Evolutionary conservation across 331 rosid genomes (phyloP).

Genomic region (Ulmus americana): DNA sequence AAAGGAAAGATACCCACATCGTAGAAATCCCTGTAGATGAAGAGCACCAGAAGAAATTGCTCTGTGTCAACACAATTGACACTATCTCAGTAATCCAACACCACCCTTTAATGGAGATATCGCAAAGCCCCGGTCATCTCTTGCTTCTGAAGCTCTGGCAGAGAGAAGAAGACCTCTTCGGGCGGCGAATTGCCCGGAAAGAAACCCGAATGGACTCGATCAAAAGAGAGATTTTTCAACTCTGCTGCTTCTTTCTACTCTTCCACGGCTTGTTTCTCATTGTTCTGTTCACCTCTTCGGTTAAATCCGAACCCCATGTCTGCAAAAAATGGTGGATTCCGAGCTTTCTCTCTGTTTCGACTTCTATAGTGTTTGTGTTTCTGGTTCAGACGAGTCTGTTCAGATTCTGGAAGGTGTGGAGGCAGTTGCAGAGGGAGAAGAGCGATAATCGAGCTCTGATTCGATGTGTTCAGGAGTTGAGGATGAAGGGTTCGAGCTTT

Average conservation of each 20-base stretch:
- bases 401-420: conserved; percentile 66
- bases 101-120: conserved; percentile 74
- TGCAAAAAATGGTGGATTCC: conserved; percentile 76
- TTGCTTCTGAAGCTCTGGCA: conserved; percentile 82
- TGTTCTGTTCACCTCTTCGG: conserved; percentile 54
- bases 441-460: conserved; percentile 41
- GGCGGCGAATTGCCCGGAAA: conserved; percentile 36
- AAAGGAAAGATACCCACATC: conserved; percentile 45
- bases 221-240: conserved; percentile 56
- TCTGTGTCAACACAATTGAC: conserved; percentile 14
- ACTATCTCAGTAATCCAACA: conserved; percentile 55
- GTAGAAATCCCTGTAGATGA: conserved; percentile 72
- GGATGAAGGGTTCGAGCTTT: conserved; percentile 86
- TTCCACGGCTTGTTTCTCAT: conserved; percentile 64
- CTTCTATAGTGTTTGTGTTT: conserved; percentile 48
- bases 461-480: conserved; percentile 71
- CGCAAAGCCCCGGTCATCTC: conserved; percentile 71
- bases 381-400: conserved; percentile 47
- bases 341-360: conserved; percentile 34
- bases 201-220: conserved; percentile 52
- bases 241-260: conserved; percentile 55
- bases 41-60: conserved; percentile 44
- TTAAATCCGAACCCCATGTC: conserved; percentile 13
- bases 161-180: conserved; percentile 63
- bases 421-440: conserved; percentile 49